phyloP scores from a whole-genome alignment of 139 green algal genomes.

The Dunaliella primolecta region DNA sequence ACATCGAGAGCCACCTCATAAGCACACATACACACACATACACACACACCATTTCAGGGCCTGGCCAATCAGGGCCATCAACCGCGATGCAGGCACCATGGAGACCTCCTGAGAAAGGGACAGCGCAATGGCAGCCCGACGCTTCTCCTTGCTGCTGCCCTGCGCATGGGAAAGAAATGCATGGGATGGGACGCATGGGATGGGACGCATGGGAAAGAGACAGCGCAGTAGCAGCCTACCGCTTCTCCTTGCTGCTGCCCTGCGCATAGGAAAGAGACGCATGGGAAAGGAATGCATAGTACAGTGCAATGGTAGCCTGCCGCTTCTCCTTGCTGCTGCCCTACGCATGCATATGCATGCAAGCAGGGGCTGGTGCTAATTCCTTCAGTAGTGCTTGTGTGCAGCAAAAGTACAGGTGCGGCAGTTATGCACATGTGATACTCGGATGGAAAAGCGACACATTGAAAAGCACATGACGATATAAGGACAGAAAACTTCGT shows the following conservation, averaged over 20 bases:
- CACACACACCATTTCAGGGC: constrained; percentile 90
- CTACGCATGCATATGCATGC: background rate
- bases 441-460: background rate
- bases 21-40: too few relatives aligned
- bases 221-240: constrained; percentile 74
- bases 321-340: constrained; percentile 82
- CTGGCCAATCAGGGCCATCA: constrained; percentile 95
- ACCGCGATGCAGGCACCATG: constrained; percentile 83
- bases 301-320: constrained; percentile 71
- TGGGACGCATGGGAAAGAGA: constrained; percentile 53
- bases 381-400: background rate
- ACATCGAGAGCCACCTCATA: too few relatives aligned
- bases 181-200: background rate
- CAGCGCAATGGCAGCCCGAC: constrained; percentile 74
- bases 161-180: background rate
- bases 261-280: background rate
- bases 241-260: constrained; percentile 79
- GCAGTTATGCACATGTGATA: constrained; percentile 26
- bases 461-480: background rate
- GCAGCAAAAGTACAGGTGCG: constrained; percentile 66
- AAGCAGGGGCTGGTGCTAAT: constrained; percentile 16
- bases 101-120: constrained; percentile 81
- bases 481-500: too few relatives aligned
- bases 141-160: constrained; percentile 79
- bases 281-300: constrained; percentile 6